Base-by-base conservation (phyloP, 345 rosid species). In the Ricinus communis region DNA sequence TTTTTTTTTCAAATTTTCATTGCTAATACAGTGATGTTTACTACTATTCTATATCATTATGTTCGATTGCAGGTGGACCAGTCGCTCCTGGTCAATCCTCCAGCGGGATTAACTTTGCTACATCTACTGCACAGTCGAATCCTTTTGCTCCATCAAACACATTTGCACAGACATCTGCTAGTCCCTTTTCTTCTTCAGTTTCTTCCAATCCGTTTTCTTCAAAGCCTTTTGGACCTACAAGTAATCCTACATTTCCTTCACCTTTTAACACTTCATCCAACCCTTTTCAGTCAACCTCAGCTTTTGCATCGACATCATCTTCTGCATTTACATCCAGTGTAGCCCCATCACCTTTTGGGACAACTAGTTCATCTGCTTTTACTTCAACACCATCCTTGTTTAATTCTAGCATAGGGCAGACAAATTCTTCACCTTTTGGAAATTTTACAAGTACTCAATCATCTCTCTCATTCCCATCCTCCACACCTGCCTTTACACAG, bases 61-160 rank as follows among this genome's bases (percentile, higher is more conserved):
- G 46, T 61, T 65, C 59, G 69, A 66, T 76, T 74, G 75, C 86
- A 95, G 99, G 97, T 76, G 99, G 99, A 72, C 84, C 86, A 3
- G 76, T 15, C 78, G 81, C 90, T 74, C 55, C 84, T 70, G 83
- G 88, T 80, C 97, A 84, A 73, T 78, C 92, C 65, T 21, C 89
- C 75, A 87, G 79, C 66, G 88, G 81, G 56, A 47, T 82, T 77
- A 90, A 86, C 63, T 96, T 84, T 56, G 77, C 80, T 61, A 78
- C 65, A 21, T 46, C 96, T 54, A 43, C 86, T 73, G 63, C 84
- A 70, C 89, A 82, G 52, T 51, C 90, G 24, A 86, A 78, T 69
- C 78, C 83, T 40, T 87, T 87, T 81, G 74, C 87, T 69, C 66
- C 85, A 45, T 65, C 91, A 22, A 62, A 79, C 57, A 14, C 86